Base-by-base conservation (phyloP, 2,329 filamentous ascomycete species). In the Xylaria sp. region DNA sequence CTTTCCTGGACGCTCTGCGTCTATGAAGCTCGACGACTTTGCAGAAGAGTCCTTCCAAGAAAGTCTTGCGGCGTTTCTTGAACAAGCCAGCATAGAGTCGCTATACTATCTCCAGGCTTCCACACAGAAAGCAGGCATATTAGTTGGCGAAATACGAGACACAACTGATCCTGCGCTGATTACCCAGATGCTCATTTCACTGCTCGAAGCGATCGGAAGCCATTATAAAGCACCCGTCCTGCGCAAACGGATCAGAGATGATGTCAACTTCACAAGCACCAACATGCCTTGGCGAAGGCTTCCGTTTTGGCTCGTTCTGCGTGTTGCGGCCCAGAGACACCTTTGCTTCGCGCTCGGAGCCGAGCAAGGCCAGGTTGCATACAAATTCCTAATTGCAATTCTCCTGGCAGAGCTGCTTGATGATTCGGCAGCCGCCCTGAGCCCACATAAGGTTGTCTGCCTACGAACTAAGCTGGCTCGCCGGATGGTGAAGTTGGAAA, bases 161-260 rank as follows among this genome's bases (percentile, higher is more conserved):
- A 86, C 85, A 0, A 73, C 78, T 0, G 72, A 84, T 54, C 88
- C 88, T 0, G 76, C 81, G 0, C 72, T 90, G 1, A 80, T 92
- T 2, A 84, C 80, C 0, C 79, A 85, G 8, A 77, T 89, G 60
- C 76, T 91, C 8, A 84, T 89, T 74, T 80, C 85, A 0, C 70
- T 90, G 0, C 72, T 91, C 0, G 82, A 86, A 67, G 82, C 79
- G 0, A 77, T 83, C 6, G 88, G 88, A 0, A 57, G 68, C 0
- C 65, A 75, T 0, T 60, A 76, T 0, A 55, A 72, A 0, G 73
- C 80, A 0, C 65, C 74, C 0, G 23, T 77, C 0, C 69, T 89
- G 1, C 76, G 76, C 0, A 91, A 91, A 69, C 78, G 82, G 2
- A 80, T 90, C 0, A 79, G 85, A 0, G 89, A 91, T 51, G 87